Evolutionary conservation across 441 rosid genomes (phyloP), one percentile per base, ranked within the genome.

Genomic region (Biscutella laevigata): DNA sequence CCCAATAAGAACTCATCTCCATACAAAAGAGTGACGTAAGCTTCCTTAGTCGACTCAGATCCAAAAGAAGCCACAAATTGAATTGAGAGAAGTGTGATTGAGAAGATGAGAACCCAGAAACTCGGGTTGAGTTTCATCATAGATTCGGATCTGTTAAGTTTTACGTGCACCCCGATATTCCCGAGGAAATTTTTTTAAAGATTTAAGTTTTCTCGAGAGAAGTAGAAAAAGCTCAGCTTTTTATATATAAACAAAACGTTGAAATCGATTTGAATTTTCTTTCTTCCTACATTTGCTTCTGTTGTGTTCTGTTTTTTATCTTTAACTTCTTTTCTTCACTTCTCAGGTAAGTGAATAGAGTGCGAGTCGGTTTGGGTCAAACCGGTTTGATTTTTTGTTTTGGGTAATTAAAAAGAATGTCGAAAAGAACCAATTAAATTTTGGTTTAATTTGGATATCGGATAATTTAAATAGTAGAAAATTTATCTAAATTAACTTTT

Each of bases 1-100:
- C 96, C 96, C 76, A 90, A 67, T 49, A 87, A 55, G 69, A 87
- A 91, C 75, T 87, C 96, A 74, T 91, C 98, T 27, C 96, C 98
- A 29, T 91, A 91, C 64, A 91, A 52, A 6, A 91, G 74, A 14
- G 96, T 87, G 59, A 70, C 96, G 57, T 87, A 91, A 28, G 98
- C 98, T 53, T 80, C 64, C 27, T 66, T 68, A 22, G 72, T 72
- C 50, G 79, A 66, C 43, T 27, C 46, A 48, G 74, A 59, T 65
- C 75, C 79, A 20, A 56, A 25, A 19, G 79, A 60, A 29, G 20
- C 57, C 20, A 53, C 59, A 22, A 67, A 53, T 11, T 59, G 76
- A 52, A 67, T 46, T 35, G 66, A 69, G 25, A 70, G 32, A 47
- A 78, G 38, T 5, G 39, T 6, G 13, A 75, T 5, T 15, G 76